These are phyloP conservation scores for Eimeria acervulina DNA, from an alignment of 169 alveolate species.

Conservation along the genomic window DNA sequence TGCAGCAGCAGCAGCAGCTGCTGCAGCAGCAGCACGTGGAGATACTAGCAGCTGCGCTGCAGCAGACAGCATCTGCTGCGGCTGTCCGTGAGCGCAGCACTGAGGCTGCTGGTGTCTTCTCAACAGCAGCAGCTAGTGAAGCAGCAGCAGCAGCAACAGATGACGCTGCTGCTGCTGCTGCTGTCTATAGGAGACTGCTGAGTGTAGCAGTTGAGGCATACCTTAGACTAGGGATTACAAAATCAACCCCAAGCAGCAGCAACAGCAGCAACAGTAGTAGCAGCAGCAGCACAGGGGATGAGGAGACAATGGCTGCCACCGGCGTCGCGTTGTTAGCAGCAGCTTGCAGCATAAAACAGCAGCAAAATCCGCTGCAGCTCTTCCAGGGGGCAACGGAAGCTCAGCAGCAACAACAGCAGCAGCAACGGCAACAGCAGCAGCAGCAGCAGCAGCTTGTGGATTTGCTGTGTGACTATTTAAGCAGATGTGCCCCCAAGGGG, in stretches of 20 bases:
- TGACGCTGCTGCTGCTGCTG: conserved; percentile 2
- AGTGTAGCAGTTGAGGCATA: background rate
- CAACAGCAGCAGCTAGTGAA: background rate
- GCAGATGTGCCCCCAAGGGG: background rate
- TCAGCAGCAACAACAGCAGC: conserved; percentile 1
- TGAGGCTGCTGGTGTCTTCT: background rate
- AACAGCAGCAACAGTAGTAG: conserved; percentile 19
- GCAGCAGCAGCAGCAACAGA: too few species aligned
- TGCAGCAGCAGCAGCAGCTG: conserved; percentile 60
- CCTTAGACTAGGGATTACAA: background rate
- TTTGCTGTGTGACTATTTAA: background rate
- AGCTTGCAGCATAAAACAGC: background rate
- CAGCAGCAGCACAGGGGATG: conserved; percentile 17
- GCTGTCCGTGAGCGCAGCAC: background rate
- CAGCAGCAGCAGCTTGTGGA: background rate
- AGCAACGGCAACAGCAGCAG: conserved; percentile 55
- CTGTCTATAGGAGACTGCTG: background rate
- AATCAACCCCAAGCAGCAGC: background rate
- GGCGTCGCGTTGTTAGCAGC: conserved; percentile 9
- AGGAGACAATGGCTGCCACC: background rate
- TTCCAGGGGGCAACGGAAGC: background rate
- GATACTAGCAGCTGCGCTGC: conserved; percentile 38
- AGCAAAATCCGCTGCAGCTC: conserved; percentile 12
- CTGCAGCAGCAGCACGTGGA: conserved; percentile 24
- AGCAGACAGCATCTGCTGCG: conserved; percentile 23